Evolutionary conservation across 2,329 filamentous ascomycete species (phyloP), one percentile per base, ranked within the genome.

Genomic region (Fusarium oligoseptatum): DNA sequence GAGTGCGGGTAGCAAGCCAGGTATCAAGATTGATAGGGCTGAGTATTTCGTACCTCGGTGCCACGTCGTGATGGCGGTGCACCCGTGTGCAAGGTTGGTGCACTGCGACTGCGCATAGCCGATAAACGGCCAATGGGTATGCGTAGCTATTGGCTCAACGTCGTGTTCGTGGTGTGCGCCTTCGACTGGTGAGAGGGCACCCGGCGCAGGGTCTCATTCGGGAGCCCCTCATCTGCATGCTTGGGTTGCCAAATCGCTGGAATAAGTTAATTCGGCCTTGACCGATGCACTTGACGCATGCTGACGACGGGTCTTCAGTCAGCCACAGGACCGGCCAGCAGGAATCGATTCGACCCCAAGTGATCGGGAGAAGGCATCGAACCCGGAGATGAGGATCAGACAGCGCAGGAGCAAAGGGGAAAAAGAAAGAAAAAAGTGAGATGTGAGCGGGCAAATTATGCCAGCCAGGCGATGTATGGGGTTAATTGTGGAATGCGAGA

Each of bases 61-160:
- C 73, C 76, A 78, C 75, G 71, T 76, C 75, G 66, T 58, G 64
- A 70, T 70, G 70, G 76, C 72, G 66, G 70, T 77, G 76, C 67
- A 72, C 63, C 39, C 41, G 56, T 60, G 56, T 43, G 63, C 72
- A 75, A 67, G 67, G 57, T 68, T 65, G 57, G 58, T 72, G 71
- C 65, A 67, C 60, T 60, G 58, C 55, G 56, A 63, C 73, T 76
- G 68, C 76, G 45, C 72, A 74, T 74, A 60, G 57, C 58, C 65
- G 65, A 58, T 66, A 74, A 75, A 75, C 72, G 52, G 43, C 67
- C 61, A 68, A 56, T 62, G 68, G 72, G 72, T 74, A 74, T 36
- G 24, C 48, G 15, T 27, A 27, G 36, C 48, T 63, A 75, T 75
- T 74, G 72, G 72, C 17, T 72, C 60, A 50, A 20, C 17, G 34